Evolutionary conservation across 805 yeast species (phyloP), one percentile per base, ranked within the genome.

Genomic region (Starmerella bacillaris): DNA sequence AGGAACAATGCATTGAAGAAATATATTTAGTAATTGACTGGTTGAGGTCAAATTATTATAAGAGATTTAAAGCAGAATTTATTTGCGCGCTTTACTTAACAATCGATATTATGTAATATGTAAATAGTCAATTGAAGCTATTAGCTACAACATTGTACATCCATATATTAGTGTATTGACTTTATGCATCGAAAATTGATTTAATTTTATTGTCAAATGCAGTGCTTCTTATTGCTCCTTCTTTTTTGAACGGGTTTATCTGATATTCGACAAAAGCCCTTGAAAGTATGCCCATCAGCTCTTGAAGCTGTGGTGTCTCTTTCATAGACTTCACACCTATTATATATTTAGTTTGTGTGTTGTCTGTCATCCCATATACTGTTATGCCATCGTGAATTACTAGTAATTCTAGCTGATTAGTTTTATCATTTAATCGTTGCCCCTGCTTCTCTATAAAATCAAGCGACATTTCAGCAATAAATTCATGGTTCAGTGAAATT

Each of bases 301-400:
- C 33, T 3, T 26, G 41, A 3, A 48, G 29, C 4, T 42, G 35
- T 7, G 15, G 8, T 3, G 38, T 30, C 14, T 43, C 46, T 12
- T 26, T 26, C 19, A 27, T 45, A 15, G 58, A 50, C 29, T 48
- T 49, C 11, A 47, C 32, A 12, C 59, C 61, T 5, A 56, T 38
- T 6, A 56, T 35, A 11, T 51, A 35, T 35, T 51, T 55, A 15
- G 49, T 46, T 12, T 46, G 45, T 3, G 61, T 56, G 37, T 56
- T 56, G 2, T 56, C 37, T 7, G 55, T 41, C 24, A 48, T 35
- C 4, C 58, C 59, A 30, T 56, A 56, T 2, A 56, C 59, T 1
- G 59, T 58, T 5, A 54, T 44, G 5, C 58, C 58, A 21, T 55
- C 57, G 33, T 55, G 59, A 3, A 53, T 50, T 18, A 56, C 35